These are phyloP conservation scores for Fagopyrum esculentum DNA, from an alignment of 148 eudicot genomes.

Conservation along the genomic window DNA sequence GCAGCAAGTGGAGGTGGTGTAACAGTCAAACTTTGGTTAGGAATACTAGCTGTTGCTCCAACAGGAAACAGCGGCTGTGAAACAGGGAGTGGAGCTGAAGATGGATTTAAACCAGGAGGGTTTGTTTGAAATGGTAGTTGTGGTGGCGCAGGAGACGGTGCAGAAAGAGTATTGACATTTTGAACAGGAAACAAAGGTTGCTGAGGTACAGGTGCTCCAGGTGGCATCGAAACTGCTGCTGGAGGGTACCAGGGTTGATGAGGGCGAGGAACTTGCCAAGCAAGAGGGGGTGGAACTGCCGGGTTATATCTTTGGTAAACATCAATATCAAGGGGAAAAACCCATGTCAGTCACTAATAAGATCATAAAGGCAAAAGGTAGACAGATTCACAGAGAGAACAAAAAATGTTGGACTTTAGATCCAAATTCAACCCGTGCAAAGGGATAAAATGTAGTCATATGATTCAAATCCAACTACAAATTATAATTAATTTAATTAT, in stretches of 20 bases:
- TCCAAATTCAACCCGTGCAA: background rate
- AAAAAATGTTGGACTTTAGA: background rate
- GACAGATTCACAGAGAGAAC: background rate
- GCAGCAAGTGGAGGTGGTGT: constrained; percentile 39
- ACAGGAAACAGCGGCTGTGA: constrained; percentile 99
- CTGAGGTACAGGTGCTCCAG: constrained; percentile 51
- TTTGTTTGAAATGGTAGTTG: constrained; percentile 47
- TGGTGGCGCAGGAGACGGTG: constrained; percentile 38
- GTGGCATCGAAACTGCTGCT: constrained; percentile 57
- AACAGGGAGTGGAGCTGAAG: constrained; percentile 55
- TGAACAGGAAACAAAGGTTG: constrained; percentile 95
- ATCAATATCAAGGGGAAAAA: constrained; percentile 1
- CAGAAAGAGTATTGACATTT: constrained; percentile 40
- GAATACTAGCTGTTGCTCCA: constrained; percentile 40
- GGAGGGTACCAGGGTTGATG: constrained; percentile 65
- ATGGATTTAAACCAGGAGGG: constrained; percentile 61
- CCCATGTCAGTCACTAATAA: background rate
- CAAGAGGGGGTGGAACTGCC: constrained; percentile 44
- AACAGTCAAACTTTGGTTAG: constrained; percentile 42
- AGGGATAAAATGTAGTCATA: background rate
- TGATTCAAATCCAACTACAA: background rate
- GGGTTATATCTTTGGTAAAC: constrained; percentile 61
- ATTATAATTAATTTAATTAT: too few species aligned
- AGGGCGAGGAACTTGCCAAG: constrained; percentile 84
- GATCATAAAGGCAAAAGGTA: background rate